Evolutionary conservation across 352 stramenopile genomes (phyloP).

Genomic region (Synura sp.): DNA sequence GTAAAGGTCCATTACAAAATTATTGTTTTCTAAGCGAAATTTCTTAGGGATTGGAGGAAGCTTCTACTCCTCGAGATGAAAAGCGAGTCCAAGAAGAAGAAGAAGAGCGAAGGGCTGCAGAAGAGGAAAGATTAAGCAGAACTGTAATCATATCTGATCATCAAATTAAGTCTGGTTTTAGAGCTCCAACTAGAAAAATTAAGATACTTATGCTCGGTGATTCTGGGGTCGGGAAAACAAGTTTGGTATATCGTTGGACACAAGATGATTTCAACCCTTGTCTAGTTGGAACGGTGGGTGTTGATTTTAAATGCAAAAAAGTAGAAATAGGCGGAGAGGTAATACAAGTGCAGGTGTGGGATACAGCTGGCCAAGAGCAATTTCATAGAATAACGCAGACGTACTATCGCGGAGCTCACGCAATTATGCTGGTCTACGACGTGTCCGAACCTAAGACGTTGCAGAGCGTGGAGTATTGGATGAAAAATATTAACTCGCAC

Average conservation of each 20-base stretch:
- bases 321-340: slow-evolving; percentile 71
- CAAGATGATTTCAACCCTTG: slow-evolving; percentile 79
- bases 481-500: slow-evolving; percentile 88
- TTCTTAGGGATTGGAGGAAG: slow-evolving; percentile 22
- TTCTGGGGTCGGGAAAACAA: slow-evolving; percentile 83
- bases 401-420: slow-evolving; percentile 87
- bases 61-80: neutral
- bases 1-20: neutral
- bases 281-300: slow-evolving; percentile 71
- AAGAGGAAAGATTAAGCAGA: too few species aligned
- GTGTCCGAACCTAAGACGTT: slow-evolving; percentile 81
- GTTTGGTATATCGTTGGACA: slow-evolving; percentile 83
- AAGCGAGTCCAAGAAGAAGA: neutral
- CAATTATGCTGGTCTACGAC: slow-evolving; percentile 87
- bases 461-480: slow-evolving; percentile 89
- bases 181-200: slow-evolving; percentile 48
- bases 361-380: slow-evolving; percentile 85
- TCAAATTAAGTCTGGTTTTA: too few species aligned
- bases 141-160: too few species aligned
- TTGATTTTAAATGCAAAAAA: slow-evolving; percentile 85
- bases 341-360: slow-evolving; percentile 83
- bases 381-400: slow-evolving; percentile 87
- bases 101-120: slow-evolving; percentile 21
- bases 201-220: slow-evolving; percentile 83
- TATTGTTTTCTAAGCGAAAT: neutral